Percentiles rank a stretch among this genome's conserved stretches.
Evolutionary conservation across 441 rosid species (phyloP).

Genomic region (Populus hybrid): DNA sequence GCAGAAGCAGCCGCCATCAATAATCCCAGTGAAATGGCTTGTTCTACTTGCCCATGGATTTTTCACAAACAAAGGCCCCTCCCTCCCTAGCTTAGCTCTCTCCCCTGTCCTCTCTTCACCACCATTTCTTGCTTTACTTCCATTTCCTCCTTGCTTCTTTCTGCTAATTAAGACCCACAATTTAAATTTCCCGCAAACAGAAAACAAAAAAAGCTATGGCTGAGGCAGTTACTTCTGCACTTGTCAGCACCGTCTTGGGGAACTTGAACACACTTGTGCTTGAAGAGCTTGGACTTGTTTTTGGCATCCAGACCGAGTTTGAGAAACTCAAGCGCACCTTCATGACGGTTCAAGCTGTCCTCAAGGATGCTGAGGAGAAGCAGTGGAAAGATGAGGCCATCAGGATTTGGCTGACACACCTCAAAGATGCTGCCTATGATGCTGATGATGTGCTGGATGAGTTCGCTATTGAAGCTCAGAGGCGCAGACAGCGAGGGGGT

Average conservation of each 20-base stretch:
- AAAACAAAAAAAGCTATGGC: neutral
- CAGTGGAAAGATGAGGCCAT: conserved; percentile 5
- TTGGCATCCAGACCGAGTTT: neutral
- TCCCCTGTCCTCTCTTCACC: neutral
- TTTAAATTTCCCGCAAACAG: neutral
- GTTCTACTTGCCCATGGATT: neutral
- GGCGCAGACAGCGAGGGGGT: neutral
- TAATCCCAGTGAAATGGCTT: neutral
- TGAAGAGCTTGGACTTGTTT: neutral
- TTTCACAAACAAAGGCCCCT: neutral
- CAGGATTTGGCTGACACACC: conserved; percentile 3
- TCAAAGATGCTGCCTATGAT: conserved; percentile 10
- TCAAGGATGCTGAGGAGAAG: conserved; percentile 7
- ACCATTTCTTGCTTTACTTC: neutral
- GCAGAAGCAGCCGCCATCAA: too few species aligned
- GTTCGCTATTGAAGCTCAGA: neutral
- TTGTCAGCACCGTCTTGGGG: neutral
- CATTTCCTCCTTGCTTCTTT: neutral
- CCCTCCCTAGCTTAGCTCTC: neutral
- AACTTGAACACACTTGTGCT: neutral
- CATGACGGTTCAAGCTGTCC: conserved; percentile 8
- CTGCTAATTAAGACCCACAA: neutral
- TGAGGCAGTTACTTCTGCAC: conserved; percentile 5
- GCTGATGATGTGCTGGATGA: conserved; percentile 11
- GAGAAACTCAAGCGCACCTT: conserved; percentile 1